Conservation (phyloP, 306 rosid species). For the Betula pendula region DNA sequence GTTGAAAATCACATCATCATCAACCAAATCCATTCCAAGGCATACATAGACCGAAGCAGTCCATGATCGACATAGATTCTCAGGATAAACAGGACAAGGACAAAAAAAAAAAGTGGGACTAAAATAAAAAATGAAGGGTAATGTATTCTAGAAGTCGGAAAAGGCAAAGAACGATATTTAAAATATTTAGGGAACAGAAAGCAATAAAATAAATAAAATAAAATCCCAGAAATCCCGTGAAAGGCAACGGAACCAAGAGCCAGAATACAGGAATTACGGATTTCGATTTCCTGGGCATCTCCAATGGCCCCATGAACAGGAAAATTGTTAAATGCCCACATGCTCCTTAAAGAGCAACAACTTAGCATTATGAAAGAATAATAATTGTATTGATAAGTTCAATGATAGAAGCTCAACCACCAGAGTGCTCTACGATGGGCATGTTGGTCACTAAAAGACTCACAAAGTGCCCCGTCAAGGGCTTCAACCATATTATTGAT, state of each 20-base stretch:
- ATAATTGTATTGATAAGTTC: no score
- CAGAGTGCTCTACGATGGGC: no score
- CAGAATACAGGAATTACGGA: background rate
- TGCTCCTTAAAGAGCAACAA: no score
- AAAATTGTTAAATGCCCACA: no score
- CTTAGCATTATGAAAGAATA: no score
- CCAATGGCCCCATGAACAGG: background rate
- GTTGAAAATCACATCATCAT: no score
- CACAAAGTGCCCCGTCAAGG: no score
- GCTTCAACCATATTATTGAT: no score
- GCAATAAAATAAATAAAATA: background rate
- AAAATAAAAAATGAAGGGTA: background rate
- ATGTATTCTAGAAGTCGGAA: background rate
- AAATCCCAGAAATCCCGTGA: constrained; percentile 45
- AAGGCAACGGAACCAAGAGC: constrained; percentile 28
- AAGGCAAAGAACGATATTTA: background rate
- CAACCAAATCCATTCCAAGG: no score
- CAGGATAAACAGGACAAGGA: background rate
- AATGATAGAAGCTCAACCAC: no score
- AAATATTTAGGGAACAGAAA: background rate
- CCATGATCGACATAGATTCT: background rate
- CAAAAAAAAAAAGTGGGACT: background rate
- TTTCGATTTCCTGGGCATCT: background rate
- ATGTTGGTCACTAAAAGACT: no score
- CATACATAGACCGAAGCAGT: background rate